phyloP scores from a whole-genome alignment of 306 rosid genomes.

The Castanea mollissima region DNA sequence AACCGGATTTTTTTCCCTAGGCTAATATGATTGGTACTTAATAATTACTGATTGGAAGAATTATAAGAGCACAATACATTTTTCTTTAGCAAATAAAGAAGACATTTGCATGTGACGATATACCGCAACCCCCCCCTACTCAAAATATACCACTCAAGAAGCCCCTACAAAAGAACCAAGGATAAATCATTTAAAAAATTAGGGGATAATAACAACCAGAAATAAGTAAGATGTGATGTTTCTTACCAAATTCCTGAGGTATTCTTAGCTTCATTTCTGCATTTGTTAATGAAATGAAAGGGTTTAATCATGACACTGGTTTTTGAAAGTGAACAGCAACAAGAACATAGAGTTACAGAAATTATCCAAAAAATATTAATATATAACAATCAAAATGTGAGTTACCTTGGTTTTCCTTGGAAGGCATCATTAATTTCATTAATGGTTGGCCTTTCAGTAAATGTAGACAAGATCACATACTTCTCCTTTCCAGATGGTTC shows the following conservation, averaged over 20 bases:
- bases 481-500: slow-evolving; percentile 68
- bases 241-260: slow-evolving; percentile 47
- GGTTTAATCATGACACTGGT: slow-evolving; percentile 6
- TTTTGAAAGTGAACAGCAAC: slow-evolving; percentile 7
- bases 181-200: background rate
- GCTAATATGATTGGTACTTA: background rate
- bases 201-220: background rate
- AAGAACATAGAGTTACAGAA: background rate
- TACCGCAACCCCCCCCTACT: background rate
- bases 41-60: background rate
- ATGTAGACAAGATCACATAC: slow-evolving; percentile 58
- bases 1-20: background rate
- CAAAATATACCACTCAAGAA: slow-evolving; percentile 32
- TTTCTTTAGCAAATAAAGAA: background rate
- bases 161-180: slow-evolving; percentile 29
- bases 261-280: slow-evolving; percentile 41
- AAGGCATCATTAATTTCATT: slow-evolving; percentile 77
- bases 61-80: background rate
- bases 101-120: background rate
- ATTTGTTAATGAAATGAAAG: slow-evolving; percentile 18
- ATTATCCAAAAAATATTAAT: background rate
- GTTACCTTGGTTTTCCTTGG: slow-evolving; percentile 68
- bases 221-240: background rate
- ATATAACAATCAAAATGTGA: background rate
- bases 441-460: slow-evolving; percentile 52